Evolutionary conservation across 2,329 filamentous ascomycete species (phyloP), one percentile per base, ranked within the genome.

Genomic region (Epichloe brachyelytri): DNA sequence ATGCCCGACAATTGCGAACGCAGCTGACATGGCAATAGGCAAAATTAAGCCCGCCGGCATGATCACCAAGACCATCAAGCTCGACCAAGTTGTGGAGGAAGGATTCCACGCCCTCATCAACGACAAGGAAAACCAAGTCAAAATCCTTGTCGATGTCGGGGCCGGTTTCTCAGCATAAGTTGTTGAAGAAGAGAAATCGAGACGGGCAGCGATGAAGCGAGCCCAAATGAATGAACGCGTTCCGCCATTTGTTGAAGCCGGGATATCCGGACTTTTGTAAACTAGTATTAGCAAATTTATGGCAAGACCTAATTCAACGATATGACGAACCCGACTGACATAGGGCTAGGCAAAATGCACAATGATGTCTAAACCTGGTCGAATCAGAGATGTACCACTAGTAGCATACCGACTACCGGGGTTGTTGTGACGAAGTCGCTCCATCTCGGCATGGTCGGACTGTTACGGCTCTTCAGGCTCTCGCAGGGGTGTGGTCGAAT

Each of bases 61-160:
- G 80, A 80, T 85, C 41, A 83, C 79, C 0, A 70, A 73, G 47
- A 78, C 69, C 58, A 77, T 83, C 41, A 62, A 67, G 46, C 65
- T 83, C 40, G 72, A 78, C 19, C 67, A 77, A 17, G 63, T 82
- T 11, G 76, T 80, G 0, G 71, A 81, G 36, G 70, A 76, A 38
- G 80, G 78, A 0, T 77, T 82, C 55, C 69, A 74, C 51, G 70
- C 76, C 1, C 63, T 83, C 50, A 75, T 82, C 36, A 64, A 76
- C 6, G 73, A 83, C 54, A 80, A 79, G 58, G 77, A 82, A 44
- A 76, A 72, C 49, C 77, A 83, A 57, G 78, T 82, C 30, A 83
- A 83, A 65, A 77, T 83, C 33, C 56, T 83, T 44, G 75, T 83
- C 2, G 72, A 80, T 17, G 53, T 65, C 2, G 51, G 58, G 10